A percentile compares a stretch with the other conserved stretches of the same genome.
phyloP scores from a whole-genome alignment of 2,329 filamentous ascomycete genomes.

The Fusarium subtropicale region DNA sequence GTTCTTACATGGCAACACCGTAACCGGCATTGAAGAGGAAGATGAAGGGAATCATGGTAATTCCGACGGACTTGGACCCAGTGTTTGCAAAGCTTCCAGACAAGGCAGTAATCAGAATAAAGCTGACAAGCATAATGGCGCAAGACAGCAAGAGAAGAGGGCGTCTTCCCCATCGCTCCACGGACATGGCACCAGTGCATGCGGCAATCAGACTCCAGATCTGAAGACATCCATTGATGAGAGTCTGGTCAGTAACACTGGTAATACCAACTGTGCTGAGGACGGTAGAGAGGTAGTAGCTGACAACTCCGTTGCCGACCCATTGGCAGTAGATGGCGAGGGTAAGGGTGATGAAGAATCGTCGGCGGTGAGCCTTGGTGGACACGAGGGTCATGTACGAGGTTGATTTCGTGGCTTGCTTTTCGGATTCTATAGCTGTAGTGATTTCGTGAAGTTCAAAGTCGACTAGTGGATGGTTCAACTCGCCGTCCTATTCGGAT shows the following conservation, averaged over 20 bases:
- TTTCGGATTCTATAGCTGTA: conserved; percentile 20
- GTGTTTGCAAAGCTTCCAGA: conserved; percentile 13
- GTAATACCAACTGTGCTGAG: conserved; percentile 16
- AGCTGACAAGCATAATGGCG: conserved; percentile 17
- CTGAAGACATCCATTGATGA: conserved; percentile 20
- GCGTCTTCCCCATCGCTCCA: conserved; percentile 8
- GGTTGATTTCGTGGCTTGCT: conserved; percentile 14
- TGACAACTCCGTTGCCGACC: conserved; percentile 24
- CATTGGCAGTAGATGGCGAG: conserved; percentile 22
- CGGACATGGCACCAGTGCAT: neutral
- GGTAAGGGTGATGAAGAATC: conserved; percentile 17
- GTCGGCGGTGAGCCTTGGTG: conserved; percentile 13
- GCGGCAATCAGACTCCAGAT: conserved; percentile 26
- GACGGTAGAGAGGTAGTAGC: conserved; percentile 15
- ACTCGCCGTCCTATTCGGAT: conserved; percentile 1
- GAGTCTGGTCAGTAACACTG: conserved; percentile 22
- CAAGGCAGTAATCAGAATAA: conserved; percentile 17
- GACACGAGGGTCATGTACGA: conserved; percentile 11
- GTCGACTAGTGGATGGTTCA: conserved; percentile 13
- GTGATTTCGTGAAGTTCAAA: conserved; percentile 25
- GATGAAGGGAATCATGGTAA: conserved; percentile 23
- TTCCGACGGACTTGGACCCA: conserved; percentile 17
- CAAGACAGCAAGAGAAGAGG: conserved; percentile 19
- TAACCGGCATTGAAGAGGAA: conserved; percentile 25
- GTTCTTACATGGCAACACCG: conserved; percentile 13